Base-by-base conservation (phyloP, 2,329 filamentous ascomycete genomes). In the Byssothecium circinans region DNA sequence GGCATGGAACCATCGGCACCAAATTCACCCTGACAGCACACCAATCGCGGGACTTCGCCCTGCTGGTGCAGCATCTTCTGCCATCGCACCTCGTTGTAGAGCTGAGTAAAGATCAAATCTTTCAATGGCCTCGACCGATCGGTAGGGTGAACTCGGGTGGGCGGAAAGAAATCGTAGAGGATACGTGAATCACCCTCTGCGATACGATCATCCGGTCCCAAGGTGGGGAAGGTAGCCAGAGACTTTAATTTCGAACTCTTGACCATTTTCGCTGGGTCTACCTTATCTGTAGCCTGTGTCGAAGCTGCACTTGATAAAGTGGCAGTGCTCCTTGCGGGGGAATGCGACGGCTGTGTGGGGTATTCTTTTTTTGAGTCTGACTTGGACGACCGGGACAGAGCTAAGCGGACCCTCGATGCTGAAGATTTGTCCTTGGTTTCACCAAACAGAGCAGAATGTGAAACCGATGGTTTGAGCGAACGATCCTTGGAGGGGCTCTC, bases 11-110 rank as follows among this genome's bases (percentile, higher is more conserved):
- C 89, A 60, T 92, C 85, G 0, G 76, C 65, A 32, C 77, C 78
- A 23, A 91, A 76, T 14, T 81, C 75, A 3, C 91, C 94, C 68
- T 97, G 91, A 17, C 95, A 91, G 40, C 90, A 91, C 6, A 97
- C 89, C 2, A 96, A 81, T 30, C 94, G 85, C 35, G 94, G 94
- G 0, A 97, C 94, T 60, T 94, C 87, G 20, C 94, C 91, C 27
- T 89, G 89, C 56, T 92, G 87, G 60, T 97, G 94, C 35, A 86
- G 86, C 94, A 99, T 97, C 55, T 82, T 87, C 65, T 92, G 86
- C 91, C 92, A 99, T 56, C 80, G 76, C 0, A 96, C 84, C 67
- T 97, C 91, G 12, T 81, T 74, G 43, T 83, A 83, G 14, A 96
- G 75, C 32, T 78, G 79, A 17, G 85, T 78, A 66, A 96, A 96